A percentile compares a stretch with the other conserved stretches of the same genome.
Evolutionary conservation across 176 grass and related monocot species (phyloP).

Genomic region (Zea mays): Zm-B73-REFERENCE-NAM-5.0 NC_050096.1:265843001-265843500

Average conservation of each 20-base stretch:
- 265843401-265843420: not conserved
- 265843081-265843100: no score
- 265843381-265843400: not conserved
- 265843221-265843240: not conserved
- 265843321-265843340: not conserved
- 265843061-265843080: no score
- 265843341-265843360: not conserved
- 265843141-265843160: not conserved
- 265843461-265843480: not conserved
- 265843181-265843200: not conserved
- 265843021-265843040: no score
- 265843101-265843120: no score
- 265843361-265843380: not conserved
- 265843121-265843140: not conserved
- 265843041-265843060: no score
- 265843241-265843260: not conserved
- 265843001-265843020: no score
- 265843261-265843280: not conserved
- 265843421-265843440: not conserved
- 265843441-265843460: not conserved
- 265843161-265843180: not conserved
- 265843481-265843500: no score
- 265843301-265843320: not conserved
- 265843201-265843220: not conserved
- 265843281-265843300: no score